These are phyloP conservation scores for Agrocybe praecox DNA, from an alignment of 768 basidiomycete genomes.

Conservation along the genomic window DNA sequence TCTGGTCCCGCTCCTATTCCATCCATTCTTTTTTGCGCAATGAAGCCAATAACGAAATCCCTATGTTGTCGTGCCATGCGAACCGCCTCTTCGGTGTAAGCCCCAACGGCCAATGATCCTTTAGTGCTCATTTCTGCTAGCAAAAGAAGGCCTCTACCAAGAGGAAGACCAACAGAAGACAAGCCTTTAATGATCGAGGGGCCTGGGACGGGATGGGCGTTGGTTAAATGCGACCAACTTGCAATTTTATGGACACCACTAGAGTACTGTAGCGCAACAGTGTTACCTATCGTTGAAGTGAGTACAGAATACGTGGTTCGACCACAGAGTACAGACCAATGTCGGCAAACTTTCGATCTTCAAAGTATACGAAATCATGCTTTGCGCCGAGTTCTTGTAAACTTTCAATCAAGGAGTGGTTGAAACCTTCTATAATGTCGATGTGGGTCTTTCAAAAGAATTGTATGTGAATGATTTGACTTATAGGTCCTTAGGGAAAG, in stretches of 20 bases:
- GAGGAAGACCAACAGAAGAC: conserved; percentile 79
- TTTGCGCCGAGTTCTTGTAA: conserved; percentile 72
- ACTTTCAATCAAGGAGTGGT: conserved; percentile 64
- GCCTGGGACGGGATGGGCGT: conserved; percentile 96
- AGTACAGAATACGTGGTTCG: neutral
- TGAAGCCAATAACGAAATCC: conserved; percentile 95
- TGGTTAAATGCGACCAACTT: conserved; percentile 95
- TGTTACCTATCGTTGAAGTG: conserved; percentile 71
- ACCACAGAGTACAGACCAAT: conserved; percentile 66
- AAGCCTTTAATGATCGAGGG: conserved; percentile 93
- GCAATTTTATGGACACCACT: conserved; percentile 92
- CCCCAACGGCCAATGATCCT: conserved; percentile 80
- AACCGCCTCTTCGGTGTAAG: conserved; percentile 84
- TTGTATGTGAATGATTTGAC: conserved; percentile 18
- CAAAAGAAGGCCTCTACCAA: conserved; percentile 84
- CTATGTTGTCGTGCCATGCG: conserved; percentile 82
- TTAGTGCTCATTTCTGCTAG: conserved; percentile 96
- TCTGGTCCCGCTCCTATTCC: conserved; percentile 46
- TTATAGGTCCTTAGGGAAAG: conserved; percentile 14
- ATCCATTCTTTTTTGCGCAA: conserved; percentile 88
- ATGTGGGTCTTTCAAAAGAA: conserved; percentile 79
- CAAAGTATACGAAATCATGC: conserved; percentile 95
- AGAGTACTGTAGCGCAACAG: conserved; percentile 93
- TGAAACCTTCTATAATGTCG: conserved; percentile 94
- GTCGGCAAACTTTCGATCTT: conserved; percentile 98